Conservation (phyloP, 2,329 filamentous ascomycete genomes). For the Hypomyces rosellus region DNA sequence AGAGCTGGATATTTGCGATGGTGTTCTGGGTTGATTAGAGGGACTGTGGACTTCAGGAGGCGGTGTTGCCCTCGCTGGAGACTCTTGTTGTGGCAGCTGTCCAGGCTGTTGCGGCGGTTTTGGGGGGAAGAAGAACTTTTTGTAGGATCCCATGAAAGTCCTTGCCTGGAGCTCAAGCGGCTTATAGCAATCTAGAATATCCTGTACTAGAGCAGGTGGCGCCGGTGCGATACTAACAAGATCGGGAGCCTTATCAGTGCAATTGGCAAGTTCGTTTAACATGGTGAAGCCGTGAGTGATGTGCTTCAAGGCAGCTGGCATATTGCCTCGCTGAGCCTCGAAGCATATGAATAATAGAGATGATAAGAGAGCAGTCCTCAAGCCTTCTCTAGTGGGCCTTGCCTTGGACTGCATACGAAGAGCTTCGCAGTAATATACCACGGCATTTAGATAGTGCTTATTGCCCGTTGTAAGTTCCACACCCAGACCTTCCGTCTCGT, state of each 20-base stretch:
- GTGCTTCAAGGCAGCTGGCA: conserved; percentile 34
- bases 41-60: conserved; percentile 15
- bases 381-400: conserved; percentile 28
- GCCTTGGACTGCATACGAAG: conserved; percentile 34
- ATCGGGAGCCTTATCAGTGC: conserved; percentile 28
- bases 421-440: conserved; percentile 35
- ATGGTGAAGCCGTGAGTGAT: conserved; percentile 35
- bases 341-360: conserved; percentile 38
- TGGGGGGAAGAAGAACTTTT: conserved; percentile 27
- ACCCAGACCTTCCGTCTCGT: conserved; percentile 18
- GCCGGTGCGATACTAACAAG: conserved; percentile 33
- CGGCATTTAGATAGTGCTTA: conserved; percentile 34
- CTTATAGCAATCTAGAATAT: conserved; percentile 34
- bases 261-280: conserved; percentile 32
- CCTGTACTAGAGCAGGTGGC: conserved; percentile 30
- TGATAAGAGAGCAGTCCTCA: conserved; percentile 33
- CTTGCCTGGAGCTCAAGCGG: conserved; percentile 33
- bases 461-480: conserved; percentile 21
- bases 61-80: neutral
- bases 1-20: conserved; percentile 14
- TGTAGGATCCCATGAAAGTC: conserved; percentile 33
- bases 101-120: neutral
- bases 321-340: conserved; percentile 34
- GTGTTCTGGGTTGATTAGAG: conserved; percentile 22
- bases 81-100: neutral